Conservation (phyloP, 2,329 filamentous ascomycete genomes). For the Dactylellina sp. region DNA sequence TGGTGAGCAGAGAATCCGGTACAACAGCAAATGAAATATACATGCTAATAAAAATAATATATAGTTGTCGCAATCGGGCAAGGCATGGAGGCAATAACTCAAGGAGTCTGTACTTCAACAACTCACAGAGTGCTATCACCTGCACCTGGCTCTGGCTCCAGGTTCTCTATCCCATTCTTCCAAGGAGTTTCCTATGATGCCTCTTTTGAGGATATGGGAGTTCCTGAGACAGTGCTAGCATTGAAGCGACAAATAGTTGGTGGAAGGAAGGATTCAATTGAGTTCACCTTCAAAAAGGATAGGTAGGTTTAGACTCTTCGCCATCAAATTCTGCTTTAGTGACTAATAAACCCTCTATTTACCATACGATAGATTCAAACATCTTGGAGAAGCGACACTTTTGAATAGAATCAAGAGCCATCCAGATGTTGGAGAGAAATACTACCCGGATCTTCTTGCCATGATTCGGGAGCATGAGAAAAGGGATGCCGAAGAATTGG, state of each 20-base stretch:
- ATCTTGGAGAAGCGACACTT: conserved; percentile 83
- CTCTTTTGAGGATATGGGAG: conserved; percentile 80
- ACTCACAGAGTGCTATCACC: conserved; percentile 87
- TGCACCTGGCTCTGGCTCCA: conserved; percentile 72
- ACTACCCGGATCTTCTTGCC: conserved; percentile 75
- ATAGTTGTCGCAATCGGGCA: conserved; percentile 85
- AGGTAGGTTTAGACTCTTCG: conserved; percentile 63
- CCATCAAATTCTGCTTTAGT: not conserved
- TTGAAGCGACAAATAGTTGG: conserved; percentile 60
- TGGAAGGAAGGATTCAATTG: conserved; percentile 78
- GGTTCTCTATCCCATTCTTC: conserved; percentile 88
- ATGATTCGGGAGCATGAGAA: conserved; percentile 69
- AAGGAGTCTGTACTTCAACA: conserved; percentile 82
- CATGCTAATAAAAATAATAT: conserved; percentile 14
- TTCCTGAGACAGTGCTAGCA: conserved; percentile 70
- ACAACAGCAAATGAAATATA: not conserved
- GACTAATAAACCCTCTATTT: not conserved
- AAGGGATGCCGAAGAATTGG: conserved; percentile 65
- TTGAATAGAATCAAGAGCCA: conserved; percentile 88
- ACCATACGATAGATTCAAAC: conserved; percentile 67
- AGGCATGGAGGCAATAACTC: conserved; percentile 84
- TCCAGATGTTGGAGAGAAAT: conserved; percentile 84
- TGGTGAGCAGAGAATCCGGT: conserved; percentile 21
- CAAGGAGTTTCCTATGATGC: conserved; percentile 85
- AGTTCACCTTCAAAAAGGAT: conserved; percentile 84